These are phyloP conservation scores for Caloboletus inedulis DNA, from an alignment of 1,284 basidiomycete species.

Conservation along the genomic window DNA sequence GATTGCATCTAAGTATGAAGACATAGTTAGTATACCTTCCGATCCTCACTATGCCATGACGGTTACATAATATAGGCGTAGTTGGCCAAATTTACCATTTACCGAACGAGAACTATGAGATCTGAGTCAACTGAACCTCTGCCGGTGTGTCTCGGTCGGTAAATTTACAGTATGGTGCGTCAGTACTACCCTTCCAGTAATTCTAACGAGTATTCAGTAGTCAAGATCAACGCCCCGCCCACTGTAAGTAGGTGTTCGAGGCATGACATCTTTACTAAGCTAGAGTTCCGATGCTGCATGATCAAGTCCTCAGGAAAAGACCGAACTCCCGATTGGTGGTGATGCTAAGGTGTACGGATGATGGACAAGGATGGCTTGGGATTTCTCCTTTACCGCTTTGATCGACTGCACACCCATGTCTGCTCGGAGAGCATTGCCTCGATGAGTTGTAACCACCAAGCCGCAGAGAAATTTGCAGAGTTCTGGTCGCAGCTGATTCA, in stretches of 20 bases:
- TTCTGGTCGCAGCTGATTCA: background rate
- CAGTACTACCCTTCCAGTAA: background rate
- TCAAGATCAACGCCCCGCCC: background rate
- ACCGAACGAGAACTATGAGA: no score
- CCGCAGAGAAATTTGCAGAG: background rate
- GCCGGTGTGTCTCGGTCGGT: no score
- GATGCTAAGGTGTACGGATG: background rate
- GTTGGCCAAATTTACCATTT: no score
- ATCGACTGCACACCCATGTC: background rate
- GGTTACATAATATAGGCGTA: background rate
- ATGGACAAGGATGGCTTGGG: background rate
- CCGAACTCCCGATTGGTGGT: background rate
- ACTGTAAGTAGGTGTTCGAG: background rate
- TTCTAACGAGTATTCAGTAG: background rate
- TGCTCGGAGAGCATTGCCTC: background rate
- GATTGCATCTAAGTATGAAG: background rate
- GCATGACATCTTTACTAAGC: background rate
- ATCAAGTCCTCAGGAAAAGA: background rate
- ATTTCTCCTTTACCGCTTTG: background rate
- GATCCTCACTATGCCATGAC: background rate
- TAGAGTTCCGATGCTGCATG: background rate
- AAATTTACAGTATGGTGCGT: background rate
- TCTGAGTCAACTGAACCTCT: no score
- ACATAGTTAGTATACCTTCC: background rate
- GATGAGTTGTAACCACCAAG: background rate